Evolutionary conservation across 345 rosid genomes (phyloP).

Genomic region (Geranium rotundifolium): DNA sequence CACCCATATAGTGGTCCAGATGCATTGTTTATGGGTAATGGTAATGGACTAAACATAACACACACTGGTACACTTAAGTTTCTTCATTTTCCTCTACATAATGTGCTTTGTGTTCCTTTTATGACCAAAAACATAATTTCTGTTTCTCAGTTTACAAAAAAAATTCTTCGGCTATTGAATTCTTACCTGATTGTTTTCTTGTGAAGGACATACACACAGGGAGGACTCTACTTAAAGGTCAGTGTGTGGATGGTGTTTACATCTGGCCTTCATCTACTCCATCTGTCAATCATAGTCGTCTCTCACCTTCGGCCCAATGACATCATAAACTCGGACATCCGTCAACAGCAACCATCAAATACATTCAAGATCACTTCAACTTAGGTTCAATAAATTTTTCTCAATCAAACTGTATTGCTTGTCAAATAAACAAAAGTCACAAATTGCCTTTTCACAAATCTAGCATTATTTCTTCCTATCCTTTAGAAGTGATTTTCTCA

Average conservation of each 20-base stretch:
- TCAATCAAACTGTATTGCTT: background rate
- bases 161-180: background rate
- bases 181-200: constrained; percentile 5
- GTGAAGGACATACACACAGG: constrained; percentile 7
- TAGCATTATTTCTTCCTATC: background rate
- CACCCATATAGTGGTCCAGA: background rate
- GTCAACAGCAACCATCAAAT: background rate
- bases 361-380: background rate
- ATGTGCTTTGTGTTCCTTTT: background rate
- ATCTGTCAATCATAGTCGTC: background rate
- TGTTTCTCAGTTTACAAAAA: background rate
- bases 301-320: background rate
- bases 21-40: constrained; percentile 6
- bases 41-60: background rate
- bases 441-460: background rate
- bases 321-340: constrained; percentile 6
- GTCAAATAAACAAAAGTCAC: constrained; percentile 8
- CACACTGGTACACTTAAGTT: constrained; percentile 6
- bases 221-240: background rate
- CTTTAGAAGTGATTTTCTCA: constrained; percentile 2
- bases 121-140: background rate
- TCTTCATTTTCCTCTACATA: background rate
- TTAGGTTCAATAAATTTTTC: background rate
- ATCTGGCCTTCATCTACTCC: background rate
- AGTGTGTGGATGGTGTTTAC: background rate